These are phyloP conservation scores for Monosporozyma yasuniensis DNA, from an alignment of 805 yeast genomes.

Conservation along the genomic window DNA sequence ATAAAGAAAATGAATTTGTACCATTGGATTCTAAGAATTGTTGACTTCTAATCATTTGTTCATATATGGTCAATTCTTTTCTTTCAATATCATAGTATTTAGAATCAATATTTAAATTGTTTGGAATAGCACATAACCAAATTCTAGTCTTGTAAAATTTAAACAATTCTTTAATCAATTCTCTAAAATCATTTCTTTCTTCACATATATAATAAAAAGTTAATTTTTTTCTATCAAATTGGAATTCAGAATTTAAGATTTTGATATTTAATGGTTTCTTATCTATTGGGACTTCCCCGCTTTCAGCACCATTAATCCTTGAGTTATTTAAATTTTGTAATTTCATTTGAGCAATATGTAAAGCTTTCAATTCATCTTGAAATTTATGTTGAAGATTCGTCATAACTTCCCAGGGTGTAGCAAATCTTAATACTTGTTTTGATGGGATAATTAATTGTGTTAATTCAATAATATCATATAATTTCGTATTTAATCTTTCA, in stretches of 20 bases:
- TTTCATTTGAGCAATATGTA: conserved; percentile 52
- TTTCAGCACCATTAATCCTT: background rate
- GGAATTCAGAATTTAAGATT: conserved; percentile 69
- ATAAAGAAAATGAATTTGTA: conserved; percentile 6
- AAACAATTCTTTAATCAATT: conserved; percentile 62
- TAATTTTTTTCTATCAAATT: conserved; percentile 69
- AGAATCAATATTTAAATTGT: conserved; percentile 25
- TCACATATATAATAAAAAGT: conserved; percentile 60
- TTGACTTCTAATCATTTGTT: conserved; percentile 19
- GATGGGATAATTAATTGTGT: conserved; percentile 59
- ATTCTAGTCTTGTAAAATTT: conserved; percentile 70
- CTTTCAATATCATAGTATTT: conserved; percentile 23
- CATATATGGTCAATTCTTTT: conserved; percentile 22
- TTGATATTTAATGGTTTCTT: conserved; percentile 40
- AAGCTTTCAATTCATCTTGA: conserved; percentile 64
- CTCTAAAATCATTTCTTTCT: conserved; percentile 65
- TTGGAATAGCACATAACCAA: conserved; percentile 70
- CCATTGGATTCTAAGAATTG: conserved; percentile 6
- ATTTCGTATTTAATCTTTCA: conserved; percentile 22
- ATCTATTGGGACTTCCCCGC: background rate
- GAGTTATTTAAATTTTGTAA: conserved; percentile 30
- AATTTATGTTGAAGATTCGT: conserved; percentile 53
- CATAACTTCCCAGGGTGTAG: conserved; percentile 57
- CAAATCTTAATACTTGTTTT: conserved; percentile 68
- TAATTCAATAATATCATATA: conserved; percentile 36